Conservation (phyloP, 2,329 filamentous ascomycete species). For the Coniochaeta sp. region DNA sequence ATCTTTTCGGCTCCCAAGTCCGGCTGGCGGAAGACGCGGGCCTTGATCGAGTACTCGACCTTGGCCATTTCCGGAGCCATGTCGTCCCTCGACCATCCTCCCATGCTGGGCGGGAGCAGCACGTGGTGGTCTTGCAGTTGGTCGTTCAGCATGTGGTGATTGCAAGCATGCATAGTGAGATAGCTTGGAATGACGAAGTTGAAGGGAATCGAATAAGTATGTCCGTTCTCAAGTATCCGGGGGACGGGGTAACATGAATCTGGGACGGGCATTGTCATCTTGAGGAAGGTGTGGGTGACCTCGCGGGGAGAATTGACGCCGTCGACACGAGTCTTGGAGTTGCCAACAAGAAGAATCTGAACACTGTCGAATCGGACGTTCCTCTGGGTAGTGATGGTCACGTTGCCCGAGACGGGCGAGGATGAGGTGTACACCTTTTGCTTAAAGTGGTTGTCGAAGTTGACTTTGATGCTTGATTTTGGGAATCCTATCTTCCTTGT, state of each 20-base stretch:
- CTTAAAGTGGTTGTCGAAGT: slow-evolving; percentile 44
- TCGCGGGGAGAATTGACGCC: slow-evolving; percentile 40
- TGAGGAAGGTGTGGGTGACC: slow-evolving; percentile 46
- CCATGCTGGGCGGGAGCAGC: slow-evolving; percentile 43
- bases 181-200: slow-evolving; percentile 52
- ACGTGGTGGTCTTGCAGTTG: slow-evolving; percentile 44
- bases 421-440: slow-evolving; percentile 50
- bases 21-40: slow-evolving; percentile 29
- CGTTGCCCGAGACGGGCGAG: slow-evolving; percentile 42
- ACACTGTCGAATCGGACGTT: slow-evolving; percentile 43
- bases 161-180: slow-evolving; percentile 50
- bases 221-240: slow-evolving; percentile 39
- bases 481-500: slow-evolving; percentile 11
- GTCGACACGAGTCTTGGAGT: slow-evolving; percentile 42
- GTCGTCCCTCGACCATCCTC: slow-evolving; percentile 47
- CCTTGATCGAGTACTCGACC: slow-evolving; percentile 46
- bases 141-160: slow-evolving; percentile 36
- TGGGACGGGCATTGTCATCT: slow-evolving; percentile 46
- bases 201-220: slow-evolving; percentile 46
- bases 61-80: slow-evolving; percentile 46
- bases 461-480: slow-evolving; percentile 36
- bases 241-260: slow-evolving; percentile 38
- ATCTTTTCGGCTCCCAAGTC: slow-evolving; percentile 12
- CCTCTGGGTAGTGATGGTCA: slow-evolving; percentile 34
- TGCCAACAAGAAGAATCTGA: slow-evolving; percentile 46